phyloP scores from a whole-genome alignment of 352 stramenopile genomes.

The Pythium aquatile region DNA sequence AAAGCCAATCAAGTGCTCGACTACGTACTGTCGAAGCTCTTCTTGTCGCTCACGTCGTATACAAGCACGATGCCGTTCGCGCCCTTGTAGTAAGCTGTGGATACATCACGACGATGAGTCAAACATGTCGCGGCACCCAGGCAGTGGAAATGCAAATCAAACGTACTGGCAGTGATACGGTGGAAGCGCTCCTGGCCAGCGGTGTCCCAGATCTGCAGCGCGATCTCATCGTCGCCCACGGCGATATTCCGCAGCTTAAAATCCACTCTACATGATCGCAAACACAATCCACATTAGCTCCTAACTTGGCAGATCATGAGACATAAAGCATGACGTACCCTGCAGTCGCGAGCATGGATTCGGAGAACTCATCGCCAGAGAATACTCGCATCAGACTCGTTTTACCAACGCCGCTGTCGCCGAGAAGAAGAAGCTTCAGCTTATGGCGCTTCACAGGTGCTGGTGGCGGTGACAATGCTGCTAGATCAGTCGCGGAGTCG shows the following conservation, averaged over 20 bases:
- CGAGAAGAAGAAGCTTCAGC: slow-evolving; percentile 89
- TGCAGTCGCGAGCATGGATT: slow-evolving; percentile 88
- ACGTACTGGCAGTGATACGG: slow-evolving; percentile 91
- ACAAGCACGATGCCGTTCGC: slow-evolving; percentile 93
- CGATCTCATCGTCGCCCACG: slow-evolving; percentile 80
- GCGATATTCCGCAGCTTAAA: slow-evolving; percentile 92
- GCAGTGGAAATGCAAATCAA: neutral
- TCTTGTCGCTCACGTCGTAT: slow-evolving; percentile 91
- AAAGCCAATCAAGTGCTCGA: neutral
- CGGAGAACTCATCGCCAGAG: slow-evolving; percentile 89
- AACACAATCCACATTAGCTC: slow-evolving; percentile 1
- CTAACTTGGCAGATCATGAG: neutral
- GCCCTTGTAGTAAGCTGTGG: slow-evolving; percentile 91
- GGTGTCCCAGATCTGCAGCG: slow-evolving; percentile 95
- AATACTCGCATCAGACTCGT: slow-evolving; percentile 93
- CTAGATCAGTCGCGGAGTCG: slow-evolving; percentile 13
- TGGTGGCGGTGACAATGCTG: slow-evolving; percentile 13
- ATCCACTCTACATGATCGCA: slow-evolving; percentile 66
- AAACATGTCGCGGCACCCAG: no score
- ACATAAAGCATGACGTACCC: slow-evolving; percentile 50
- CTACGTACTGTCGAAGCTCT: slow-evolving; percentile 90
- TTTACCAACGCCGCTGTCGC: slow-evolving; percentile 91
- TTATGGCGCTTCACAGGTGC: slow-evolving; percentile 75
- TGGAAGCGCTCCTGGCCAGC: slow-evolving; percentile 93
- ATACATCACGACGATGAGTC: slow-evolving; percentile 5